Evolutionary conservation across 2,329 filamentous ascomycete genomes (phyloP).

Genomic region (Neofusicoccum laricinum): DNA sequence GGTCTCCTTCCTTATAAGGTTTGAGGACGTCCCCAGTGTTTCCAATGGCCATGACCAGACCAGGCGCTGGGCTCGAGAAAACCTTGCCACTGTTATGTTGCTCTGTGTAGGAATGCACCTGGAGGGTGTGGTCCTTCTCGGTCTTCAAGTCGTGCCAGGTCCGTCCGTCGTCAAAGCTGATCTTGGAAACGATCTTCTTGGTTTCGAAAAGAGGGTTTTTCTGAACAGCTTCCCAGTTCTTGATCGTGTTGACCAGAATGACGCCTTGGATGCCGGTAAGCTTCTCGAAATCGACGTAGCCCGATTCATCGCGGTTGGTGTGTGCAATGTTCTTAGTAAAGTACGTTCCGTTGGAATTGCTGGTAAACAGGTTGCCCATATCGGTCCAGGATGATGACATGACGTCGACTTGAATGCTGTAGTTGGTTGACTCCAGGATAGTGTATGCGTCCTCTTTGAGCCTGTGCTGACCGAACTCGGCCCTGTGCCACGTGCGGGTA

Average conservation of each 20-base stretch:
- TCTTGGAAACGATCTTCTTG: conserved; percentile 74
- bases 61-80: conserved; percentile 91
- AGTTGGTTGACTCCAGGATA: conserved; percentile 91
- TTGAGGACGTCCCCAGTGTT: conserved; percentile 78
- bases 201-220: conserved; percentile 42
- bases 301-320: conserved; percentile 76
- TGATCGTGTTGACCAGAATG: conserved; percentile 82
- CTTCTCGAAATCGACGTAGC: conserved; percentile 93
- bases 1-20: conserved; percentile 68
- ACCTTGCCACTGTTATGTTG: conserved; percentile 78
- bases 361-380: conserved; percentile 89
- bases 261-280: conserved; percentile 88
- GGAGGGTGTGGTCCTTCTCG: conserved; percentile 64
- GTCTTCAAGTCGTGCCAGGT: conserved; percentile 73
- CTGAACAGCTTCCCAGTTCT: conserved; percentile 77
- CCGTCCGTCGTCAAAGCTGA: conserved; percentile 93
- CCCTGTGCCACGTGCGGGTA: conserved; percentile 81
- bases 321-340: conserved; percentile 90
- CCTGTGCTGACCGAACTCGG: conserved; percentile 83
- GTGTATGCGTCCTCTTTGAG: conserved; percentile 85
- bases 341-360: conserved; percentile 95
- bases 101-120: conserved; percentile 90
- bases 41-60: conserved; percentile 88
- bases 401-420: conserved; percentile 96
- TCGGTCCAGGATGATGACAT: conserved; percentile 65